Evolutionary conservation across 2,329 filamentous ascomycete species (phyloP), one percentile per base, ranked within the genome.

Genomic region (Cladosporium sp.): DNA sequence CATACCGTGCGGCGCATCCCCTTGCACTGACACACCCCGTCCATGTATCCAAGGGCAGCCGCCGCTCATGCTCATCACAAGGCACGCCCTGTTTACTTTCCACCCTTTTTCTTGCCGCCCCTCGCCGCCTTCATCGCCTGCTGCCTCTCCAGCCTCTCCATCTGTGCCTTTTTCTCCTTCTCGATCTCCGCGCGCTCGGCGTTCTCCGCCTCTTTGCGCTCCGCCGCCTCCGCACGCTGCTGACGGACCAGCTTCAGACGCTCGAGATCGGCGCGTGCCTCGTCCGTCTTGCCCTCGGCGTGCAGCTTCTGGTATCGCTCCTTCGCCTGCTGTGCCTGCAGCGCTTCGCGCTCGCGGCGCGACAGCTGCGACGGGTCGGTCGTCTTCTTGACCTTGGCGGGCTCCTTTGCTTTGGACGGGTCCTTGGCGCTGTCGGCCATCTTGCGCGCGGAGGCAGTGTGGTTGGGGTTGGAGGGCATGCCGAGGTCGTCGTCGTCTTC

Each of bases 261-360:
- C 66, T 92, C 94, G 71, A 98, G 76, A 79, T 99, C 95, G 5
- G 91, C 89, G 77, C 92, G 90, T 57, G 94, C 93, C 84, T 97
- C 91, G 67, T 99, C 95, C 53, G 95, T 98, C 88, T 98, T 98
- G 74, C 94, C 94, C 75, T 93, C 91, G 65, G 93, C 91, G 75
- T 97, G 94, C 73, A 97, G 79, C 81, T 96, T 96, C 83, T 92
- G 87, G 76, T 97, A 97, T 71, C 89, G 86, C 83, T 97, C 93
- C 78, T 93, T 93, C 33, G 92, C 92, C 77, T 94, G 91, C 69
- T 90, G 89, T 1, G 93, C 93, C 80, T 97, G 91, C 37, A 95
- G 75, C 2, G 93, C 91, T 82, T 98, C 89, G 23, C 88, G 81
- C 81, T 91, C 89, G 33, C 88, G 84, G 59, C 89, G 83, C 44